These are phyloP conservation scores for Neurospora pannonica DNA, from an alignment of 495 filamentous ascomycete species.

Conservation along the genomic window DNA sequence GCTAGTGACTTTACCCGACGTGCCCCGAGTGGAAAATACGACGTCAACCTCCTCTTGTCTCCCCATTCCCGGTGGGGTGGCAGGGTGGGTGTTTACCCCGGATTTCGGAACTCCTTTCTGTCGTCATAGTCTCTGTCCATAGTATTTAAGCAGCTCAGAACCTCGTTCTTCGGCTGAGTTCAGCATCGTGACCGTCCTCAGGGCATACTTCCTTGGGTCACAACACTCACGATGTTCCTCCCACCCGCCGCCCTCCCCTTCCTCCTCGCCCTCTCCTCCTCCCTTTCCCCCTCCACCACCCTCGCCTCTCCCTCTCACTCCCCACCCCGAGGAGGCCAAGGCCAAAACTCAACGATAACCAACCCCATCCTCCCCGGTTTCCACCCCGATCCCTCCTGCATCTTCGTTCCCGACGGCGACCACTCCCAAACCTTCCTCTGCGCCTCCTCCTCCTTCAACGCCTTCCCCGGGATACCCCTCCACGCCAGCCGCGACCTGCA, in stretches of 20 bases:
- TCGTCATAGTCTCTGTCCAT: no score
- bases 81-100: neutral
- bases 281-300: neutral
- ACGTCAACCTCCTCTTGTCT: neutral
- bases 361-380: slow-evolving; percentile 49
- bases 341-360: slow-evolving; percentile 25
- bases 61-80: neutral
- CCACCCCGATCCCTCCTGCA: slow-evolving; percentile 47
- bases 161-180: no score
- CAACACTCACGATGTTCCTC: neutral
- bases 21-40: neutral
- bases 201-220: neutral
- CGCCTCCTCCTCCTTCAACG: slow-evolving; percentile 43
- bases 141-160: no score
- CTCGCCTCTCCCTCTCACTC: neutral
- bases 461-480: slow-evolving; percentile 45
- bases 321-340: neutral
- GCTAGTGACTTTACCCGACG: neutral
- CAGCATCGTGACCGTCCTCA: no score
- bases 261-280: neutral
- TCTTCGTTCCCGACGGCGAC: slow-evolving; percentile 38
- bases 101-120: neutral
- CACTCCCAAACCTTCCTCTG: slow-evolving; percentile 39
- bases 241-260: neutral
- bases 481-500: slow-evolving; percentile 43